Evolutionary conservation across 495 filamentous ascomycete genomes (phyloP).

Genomic region (Penicillium taxi): DNA sequence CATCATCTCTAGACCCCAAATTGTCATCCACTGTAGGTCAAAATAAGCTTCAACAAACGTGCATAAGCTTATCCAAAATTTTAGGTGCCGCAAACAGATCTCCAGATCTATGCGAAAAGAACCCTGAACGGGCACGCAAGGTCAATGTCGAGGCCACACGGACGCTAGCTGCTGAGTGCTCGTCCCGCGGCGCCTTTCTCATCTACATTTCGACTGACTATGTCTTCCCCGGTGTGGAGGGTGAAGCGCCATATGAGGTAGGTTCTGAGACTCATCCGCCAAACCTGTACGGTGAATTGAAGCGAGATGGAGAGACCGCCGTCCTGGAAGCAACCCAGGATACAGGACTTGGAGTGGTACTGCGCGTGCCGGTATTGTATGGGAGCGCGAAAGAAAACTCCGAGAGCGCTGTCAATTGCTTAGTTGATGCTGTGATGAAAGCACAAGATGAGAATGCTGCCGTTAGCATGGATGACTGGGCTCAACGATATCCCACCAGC

Average conservation of each 20-base stretch:
- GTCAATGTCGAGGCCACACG: slow-evolving; percentile 70
- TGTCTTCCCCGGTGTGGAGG: slow-evolving; percentile 73
- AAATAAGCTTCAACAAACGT: too few relatives aligned
- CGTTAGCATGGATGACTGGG: slow-evolving; percentile 85
- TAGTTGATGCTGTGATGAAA: slow-evolving; percentile 67
- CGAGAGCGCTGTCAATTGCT: slow-evolving; percentile 77
- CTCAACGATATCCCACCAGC: slow-evolving; percentile 74
- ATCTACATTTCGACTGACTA: slow-evolving; percentile 97
- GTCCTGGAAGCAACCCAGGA: slow-evolving; percentile 52
- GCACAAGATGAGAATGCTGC: slow-evolving; percentile 50
- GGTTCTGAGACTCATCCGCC: slow-evolving; percentile 58
- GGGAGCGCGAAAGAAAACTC: slow-evolving; percentile 49
- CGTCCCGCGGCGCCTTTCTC: slow-evolving; percentile 54
- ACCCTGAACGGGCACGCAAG: slow-evolving; percentile 65
- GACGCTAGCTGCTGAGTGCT: slow-evolving; percentile 57
- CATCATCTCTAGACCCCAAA: slow-evolving; percentile 54
- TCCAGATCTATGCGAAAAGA: slow-evolving; percentile 73
- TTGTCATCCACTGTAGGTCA: slow-evolving; percentile 78
- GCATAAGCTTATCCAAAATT: too few relatives aligned
- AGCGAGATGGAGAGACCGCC: slow-evolving; percentile 73
- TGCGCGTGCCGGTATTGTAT: slow-evolving; percentile 86
- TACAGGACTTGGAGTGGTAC: slow-evolving; percentile 53
- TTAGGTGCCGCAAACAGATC: slow-evolving; percentile 84
- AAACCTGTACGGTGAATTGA: slow-evolving; percentile 84
- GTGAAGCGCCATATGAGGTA: slow-evolving; percentile 78